phyloP scores from a whole-genome alignment of 176 grass and related monocot genomes.

The Raddia distichophylla region DNA sequence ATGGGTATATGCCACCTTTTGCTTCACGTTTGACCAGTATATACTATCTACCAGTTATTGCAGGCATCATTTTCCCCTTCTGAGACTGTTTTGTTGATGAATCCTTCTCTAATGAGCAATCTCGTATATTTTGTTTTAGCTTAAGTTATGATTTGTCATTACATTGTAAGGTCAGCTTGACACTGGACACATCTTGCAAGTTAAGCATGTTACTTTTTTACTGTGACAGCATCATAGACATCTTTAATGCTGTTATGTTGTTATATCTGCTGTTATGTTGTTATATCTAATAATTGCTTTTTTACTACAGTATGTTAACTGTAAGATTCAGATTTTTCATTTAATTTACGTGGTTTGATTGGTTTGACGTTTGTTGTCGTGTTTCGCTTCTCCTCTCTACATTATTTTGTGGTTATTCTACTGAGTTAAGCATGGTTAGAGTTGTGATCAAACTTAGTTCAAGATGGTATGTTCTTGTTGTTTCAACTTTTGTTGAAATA shows the following conservation, averaged over 20 bases:
- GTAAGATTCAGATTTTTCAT: slow-evolving; percentile 7
- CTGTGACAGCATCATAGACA: slow-evolving; percentile 11
- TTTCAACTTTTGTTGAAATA: neutral
- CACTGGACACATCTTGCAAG: neutral
- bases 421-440: slow-evolving; percentile 20
- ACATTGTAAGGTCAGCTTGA: slow-evolving; percentile 27
- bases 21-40: slow-evolving; percentile 2
- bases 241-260: neutral
- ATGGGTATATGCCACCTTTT: slow-evolving; percentile 61
- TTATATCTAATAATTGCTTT: neutral
- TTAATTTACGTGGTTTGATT: neutral
- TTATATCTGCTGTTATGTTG: neutral
- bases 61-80: neutral
- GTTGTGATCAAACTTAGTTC: neutral
- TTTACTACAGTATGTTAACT: neutral
- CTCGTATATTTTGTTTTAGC: neutral
- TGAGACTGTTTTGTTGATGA: neutral
- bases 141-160: neutral
- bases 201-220: neutral
- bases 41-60: slow-evolving; percentile 3
- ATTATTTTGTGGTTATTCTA: neutral
- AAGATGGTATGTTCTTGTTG: neutral
- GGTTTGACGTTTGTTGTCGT: neutral
- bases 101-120: neutral
- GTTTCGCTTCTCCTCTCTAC: neutral